Evolutionary conservation across 257 asterid genomes (phyloP).

Genomic region (Solanum gracilifrons): DNA sequence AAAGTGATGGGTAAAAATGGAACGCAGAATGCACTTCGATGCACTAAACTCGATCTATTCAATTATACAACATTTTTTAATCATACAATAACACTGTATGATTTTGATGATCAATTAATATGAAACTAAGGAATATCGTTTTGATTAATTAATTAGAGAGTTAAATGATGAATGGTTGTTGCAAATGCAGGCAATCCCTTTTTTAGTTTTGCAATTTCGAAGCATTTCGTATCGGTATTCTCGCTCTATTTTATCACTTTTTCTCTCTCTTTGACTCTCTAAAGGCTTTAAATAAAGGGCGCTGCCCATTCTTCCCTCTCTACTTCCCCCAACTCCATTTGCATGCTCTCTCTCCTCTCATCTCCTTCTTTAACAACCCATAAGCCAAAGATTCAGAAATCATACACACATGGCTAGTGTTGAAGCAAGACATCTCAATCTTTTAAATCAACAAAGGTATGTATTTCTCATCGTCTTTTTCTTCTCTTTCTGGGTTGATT

Average conservation of each 20-base stretch:
- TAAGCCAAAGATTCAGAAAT: background rate
- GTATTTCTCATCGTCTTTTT: background rate
- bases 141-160: background rate
- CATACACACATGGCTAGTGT: conserved; percentile 28
- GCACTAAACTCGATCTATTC: background rate
- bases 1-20: background rate
- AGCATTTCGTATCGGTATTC: background rate
- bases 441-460: conserved; percentile 5
- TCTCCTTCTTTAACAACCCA: too few species aligned
- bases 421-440: conserved; percentile 55
- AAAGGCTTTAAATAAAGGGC: conserved; percentile 34
- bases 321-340: conserved; percentile 17
- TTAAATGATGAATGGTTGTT: background rate
- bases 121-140: too few species aligned
- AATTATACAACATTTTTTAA: background rate
- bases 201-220: background rate
- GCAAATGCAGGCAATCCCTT: background rate
- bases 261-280: conserved; percentile 11
- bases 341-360: background rate
- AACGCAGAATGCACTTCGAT: background rate
- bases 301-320: conserved; percentile 11
- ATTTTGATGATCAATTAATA: too few species aligned
- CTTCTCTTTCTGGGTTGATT: background rate
- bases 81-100: background rate
- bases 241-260: background rate